These are phyloP conservation scores for Alternaria brassicae DNA, from an alignment of 2,329 filamentous ascomycete species.

Conservation along the genomic window DNA sequence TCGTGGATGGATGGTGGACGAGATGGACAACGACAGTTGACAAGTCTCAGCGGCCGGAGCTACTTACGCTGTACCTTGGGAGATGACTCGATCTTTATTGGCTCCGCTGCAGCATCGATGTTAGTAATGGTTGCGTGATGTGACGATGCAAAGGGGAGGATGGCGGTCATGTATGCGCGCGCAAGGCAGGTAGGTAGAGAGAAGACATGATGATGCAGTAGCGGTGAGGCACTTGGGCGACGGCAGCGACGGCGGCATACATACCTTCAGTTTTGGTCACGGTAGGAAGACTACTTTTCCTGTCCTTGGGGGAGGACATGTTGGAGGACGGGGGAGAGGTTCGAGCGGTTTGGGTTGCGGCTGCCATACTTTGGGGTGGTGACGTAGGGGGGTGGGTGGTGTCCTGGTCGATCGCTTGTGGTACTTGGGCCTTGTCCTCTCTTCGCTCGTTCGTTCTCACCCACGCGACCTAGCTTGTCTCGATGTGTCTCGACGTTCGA, in stretches of 20 bases:
- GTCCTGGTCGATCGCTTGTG: conserved; percentile 40
- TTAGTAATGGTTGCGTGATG: conserved; percentile 28
- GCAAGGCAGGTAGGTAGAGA: conserved; percentile 1
- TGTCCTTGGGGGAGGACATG: conserved; percentile 50
- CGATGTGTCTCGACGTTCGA: conserved; percentile 21
- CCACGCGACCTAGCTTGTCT: conserved; percentile 27
- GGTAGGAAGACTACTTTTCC: conserved; percentile 42
- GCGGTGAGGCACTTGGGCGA: not conserved
- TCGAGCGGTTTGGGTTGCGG: conserved; percentile 44
- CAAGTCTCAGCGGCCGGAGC: conserved; percentile 2
- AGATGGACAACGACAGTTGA: conserved; percentile 7
- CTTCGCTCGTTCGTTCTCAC: conserved; percentile 30
- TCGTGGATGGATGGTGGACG: conserved; percentile 10
- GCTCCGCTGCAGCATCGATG: conserved; percentile 29
- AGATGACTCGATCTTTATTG: conserved; percentile 33
- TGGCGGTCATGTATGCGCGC: conserved; percentile 24
- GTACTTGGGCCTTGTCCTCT: conserved; percentile 32
- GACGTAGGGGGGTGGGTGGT: conserved; percentile 42
- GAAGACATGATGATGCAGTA: not conserved
- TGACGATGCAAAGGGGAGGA: conserved; percentile 12
- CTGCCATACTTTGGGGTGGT: conserved; percentile 46
- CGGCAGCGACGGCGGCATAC: conserved; percentile 20
- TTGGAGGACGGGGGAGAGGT: conserved; percentile 47
- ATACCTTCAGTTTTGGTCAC: conserved; percentile 47
- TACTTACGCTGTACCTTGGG: conserved; percentile 38